phyloP scores from a whole-genome alignment of 257 asterid species.

The Eustoma russellianum region DNA sequence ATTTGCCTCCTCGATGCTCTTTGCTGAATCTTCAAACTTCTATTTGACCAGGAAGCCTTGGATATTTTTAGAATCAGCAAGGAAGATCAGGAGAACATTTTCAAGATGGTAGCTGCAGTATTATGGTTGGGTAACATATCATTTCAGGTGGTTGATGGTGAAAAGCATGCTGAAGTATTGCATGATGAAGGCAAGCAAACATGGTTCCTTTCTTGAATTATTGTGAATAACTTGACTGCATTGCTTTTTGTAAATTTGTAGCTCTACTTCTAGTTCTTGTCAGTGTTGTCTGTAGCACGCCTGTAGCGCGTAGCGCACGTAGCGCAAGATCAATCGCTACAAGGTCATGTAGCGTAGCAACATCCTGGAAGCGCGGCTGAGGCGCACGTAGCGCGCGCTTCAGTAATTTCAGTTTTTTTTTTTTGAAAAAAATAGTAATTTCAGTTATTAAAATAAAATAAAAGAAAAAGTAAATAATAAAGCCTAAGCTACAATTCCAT shows the following conservation, averaged over 20 bases:
- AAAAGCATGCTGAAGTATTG: constrained; percentile 60
- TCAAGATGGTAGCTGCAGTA: constrained; percentile 84
- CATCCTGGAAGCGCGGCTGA: no score
- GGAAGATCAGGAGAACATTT: constrained; percentile 64
- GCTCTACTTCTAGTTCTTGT: neutral
- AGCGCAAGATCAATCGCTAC: no score
- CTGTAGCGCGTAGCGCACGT: no score
- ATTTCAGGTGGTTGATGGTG: constrained; percentile 53
- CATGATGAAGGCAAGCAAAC: constrained; percentile 61
- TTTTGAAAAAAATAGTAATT: no score
- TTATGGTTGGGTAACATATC: constrained; percentile 96
- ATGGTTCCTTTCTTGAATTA: constrained; percentile 8
- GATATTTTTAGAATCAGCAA: constrained; percentile 45
- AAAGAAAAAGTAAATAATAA: no score
- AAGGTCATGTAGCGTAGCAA: no score
- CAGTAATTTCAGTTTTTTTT: no score
- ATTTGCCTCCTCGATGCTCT: neutral
- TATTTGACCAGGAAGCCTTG: constrained; percentile 62
- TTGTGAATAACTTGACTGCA: neutral
- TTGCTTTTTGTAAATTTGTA: neutral
- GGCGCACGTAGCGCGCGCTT: no score
- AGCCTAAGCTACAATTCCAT: no score
- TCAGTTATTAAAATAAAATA: no score
- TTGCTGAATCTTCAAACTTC: constrained; percentile 6
- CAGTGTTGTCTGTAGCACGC: no score